Base-by-base conservation (phyloP, 169 alveolate species). In the Eimeria praecox region DNA sequence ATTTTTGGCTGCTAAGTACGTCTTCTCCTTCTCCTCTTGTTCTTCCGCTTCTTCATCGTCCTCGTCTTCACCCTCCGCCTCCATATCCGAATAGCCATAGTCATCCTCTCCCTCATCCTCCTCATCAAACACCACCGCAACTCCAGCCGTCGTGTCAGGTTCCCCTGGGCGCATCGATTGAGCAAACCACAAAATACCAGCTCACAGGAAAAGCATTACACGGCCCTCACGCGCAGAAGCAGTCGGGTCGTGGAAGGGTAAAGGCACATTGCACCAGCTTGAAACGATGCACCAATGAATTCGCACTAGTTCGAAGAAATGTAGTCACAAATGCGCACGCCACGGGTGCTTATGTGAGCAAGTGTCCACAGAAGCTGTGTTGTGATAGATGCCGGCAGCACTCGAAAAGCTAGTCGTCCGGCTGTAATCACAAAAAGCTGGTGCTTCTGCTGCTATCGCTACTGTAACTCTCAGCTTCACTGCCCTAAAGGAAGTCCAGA, bases 61-160 rank as follows among this genome's bases (percentile, higher is more conserved):
- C 38, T 96, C 97, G 90, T 88, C 96, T 6, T 92, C 97, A 2
- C 83, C 97, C 62, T 91, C 94, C 12, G 56, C 97, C 66, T 94
- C 95, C 54, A 87, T 49, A 75, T 90, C 92, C 27, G 92, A 94
- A 52, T 97, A 82, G 9, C 97, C 96, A 30, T 75, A 95, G 27
- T 86, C 96, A 24, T 91, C 96, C 24, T 98, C 98, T 14, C 95
- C 97, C 59, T 77, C 98, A 24, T 97, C 97, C 44, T 96, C 97
- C 77, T 96, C 96, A 42, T 96, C 98, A 16, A 95, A 95, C 12
- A 96, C 96, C 49, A 88, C 98, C 42, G 96, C 97, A 30, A 86
- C 98, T 10, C 96, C 96, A 4, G 96, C 92, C 80, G 94, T 89
- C 20, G 95, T 83, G 56, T 97, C 98, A 22, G 92, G 92, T n/a